Percentiles rank a stretch among this genome's conserved stretches.
Conservation (phyloP, 495 filamentous ascomycete genomes). For the Opeltia flavorubescens region DNA sequence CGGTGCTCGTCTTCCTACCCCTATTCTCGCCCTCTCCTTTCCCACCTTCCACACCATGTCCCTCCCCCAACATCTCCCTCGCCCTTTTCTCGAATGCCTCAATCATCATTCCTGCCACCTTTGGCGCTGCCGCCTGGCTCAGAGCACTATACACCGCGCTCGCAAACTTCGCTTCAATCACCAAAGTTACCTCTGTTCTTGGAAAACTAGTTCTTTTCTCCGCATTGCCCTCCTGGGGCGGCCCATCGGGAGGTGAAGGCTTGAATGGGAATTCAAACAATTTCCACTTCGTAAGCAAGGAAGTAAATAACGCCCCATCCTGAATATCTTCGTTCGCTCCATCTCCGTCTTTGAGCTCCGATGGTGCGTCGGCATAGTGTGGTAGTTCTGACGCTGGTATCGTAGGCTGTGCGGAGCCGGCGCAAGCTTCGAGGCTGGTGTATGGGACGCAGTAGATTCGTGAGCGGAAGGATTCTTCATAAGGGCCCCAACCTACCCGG, state of each 20-base stretch:
- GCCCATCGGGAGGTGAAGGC: slow-evolving; percentile 18
- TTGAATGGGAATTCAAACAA: slow-evolving; percentile 34
- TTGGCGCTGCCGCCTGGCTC: slow-evolving; percentile 65
- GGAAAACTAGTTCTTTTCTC: slow-evolving; percentile 11
- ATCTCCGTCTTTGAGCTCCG: too few relatives aligned
- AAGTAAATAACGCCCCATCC: slow-evolving; percentile 44
- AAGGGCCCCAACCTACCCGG: slow-evolving; percentile 67
- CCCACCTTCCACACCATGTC: slow-evolving; percentile 2
- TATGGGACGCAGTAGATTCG: slow-evolving; percentile 58
- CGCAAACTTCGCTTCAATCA: slow-evolving; percentile 65
- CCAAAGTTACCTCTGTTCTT: slow-evolving; percentile 57
- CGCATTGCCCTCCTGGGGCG: slow-evolving; percentile 17
- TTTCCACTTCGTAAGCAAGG: slow-evolving; percentile 66
- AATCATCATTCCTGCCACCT: slow-evolving; percentile 78
- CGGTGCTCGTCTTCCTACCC: slow-evolving; percentile 7
- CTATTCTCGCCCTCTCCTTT: background rate
- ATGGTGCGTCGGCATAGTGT: slow-evolving; percentile 11
- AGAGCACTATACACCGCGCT: slow-evolving; percentile 73
- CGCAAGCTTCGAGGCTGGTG: slow-evolving; percentile 61
- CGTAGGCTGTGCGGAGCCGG: slow-evolving; percentile 38
- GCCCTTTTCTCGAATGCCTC: slow-evolving; percentile 74
- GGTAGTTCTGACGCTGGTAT: slow-evolving; percentile 25
- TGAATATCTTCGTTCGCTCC: background rate
- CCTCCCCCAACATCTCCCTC: slow-evolving; percentile 11
- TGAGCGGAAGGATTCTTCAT: slow-evolving; percentile 68